Evolutionary conservation across 2,329 filamentous ascomycete species (phyloP).

Genomic region (Hypoxylon sp.): DNA sequence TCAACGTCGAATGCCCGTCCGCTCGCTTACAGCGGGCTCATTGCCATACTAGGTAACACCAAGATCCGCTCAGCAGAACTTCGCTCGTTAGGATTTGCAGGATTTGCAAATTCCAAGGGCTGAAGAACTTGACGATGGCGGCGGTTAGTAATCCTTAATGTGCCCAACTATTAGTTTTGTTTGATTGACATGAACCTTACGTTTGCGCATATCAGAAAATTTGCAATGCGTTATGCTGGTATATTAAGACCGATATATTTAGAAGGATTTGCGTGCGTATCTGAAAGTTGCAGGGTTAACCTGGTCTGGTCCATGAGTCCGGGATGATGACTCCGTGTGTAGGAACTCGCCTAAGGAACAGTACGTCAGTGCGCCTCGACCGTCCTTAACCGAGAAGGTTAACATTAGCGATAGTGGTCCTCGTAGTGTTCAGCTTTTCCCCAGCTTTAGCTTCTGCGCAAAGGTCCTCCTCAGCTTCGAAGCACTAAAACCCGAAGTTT

Average conservation of each 20-base stretch:
- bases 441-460: neutral
- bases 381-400: conserved; percentile 31
- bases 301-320: conserved; percentile 5
- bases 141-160: conserved; percentile 11
- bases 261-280: conserved; percentile 32
- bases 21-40: conserved; percentile 33
- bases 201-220: conserved; percentile 12
- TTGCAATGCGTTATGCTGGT: conserved; percentile 14
- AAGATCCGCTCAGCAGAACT: conserved; percentile 3
- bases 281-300: conserved; percentile 30
- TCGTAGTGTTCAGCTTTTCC: conserved; percentile 16
- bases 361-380: conserved; percentile 29
- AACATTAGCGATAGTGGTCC: conserved; percentile 18
- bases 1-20: conserved; percentile 26
- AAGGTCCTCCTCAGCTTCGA: conserved; percentile 3
- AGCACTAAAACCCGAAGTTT: conserved; percentile 19
- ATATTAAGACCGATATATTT: conserved; percentile 33
- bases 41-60: conserved; percentile 30
- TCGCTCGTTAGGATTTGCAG: conserved; percentile 8
- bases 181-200: conserved; percentile 1
- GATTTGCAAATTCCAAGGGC: conserved; percentile 5
- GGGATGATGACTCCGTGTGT: conserved; percentile 21
- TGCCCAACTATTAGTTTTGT: conserved; percentile 9
- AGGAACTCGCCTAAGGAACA: conserved; percentile 14
- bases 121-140: conserved; percentile 3